Conservation (phyloP, 1,284 basidiomycete genomes). For the Afroboletus lepidellus region DNA sequence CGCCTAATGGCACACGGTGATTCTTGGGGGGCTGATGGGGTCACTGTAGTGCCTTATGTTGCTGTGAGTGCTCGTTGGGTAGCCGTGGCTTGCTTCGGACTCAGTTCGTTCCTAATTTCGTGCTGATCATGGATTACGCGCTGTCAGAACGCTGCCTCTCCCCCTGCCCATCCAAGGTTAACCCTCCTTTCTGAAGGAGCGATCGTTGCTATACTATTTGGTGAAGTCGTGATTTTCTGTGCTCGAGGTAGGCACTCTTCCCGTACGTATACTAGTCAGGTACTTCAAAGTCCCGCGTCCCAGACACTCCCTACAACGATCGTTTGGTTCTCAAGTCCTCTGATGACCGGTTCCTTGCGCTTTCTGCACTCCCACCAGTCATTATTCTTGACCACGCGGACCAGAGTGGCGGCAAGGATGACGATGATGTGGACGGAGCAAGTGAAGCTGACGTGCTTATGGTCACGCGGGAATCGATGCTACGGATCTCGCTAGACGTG, state of each 20-base stretch:
- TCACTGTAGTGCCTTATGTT: constrained; percentile 69
- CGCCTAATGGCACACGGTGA: constrained; percentile 38
- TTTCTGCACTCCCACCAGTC: constrained; percentile 48
- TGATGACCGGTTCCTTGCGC: constrained; percentile 66
- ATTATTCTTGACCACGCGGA: constrained; percentile 28
- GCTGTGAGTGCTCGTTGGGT: constrained; percentile 49
- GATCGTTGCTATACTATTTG: constrained; percentile 65
- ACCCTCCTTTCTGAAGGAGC: constrained; percentile 56
- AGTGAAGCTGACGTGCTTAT: constrained; percentile 55
- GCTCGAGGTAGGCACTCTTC: constrained; percentile 48
- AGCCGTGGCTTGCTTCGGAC: not conserved
- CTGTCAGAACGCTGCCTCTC: constrained; percentile 61
- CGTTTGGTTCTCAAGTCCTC: constrained; percentile 68
- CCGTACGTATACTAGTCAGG: not conserved
- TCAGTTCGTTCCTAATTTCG: not conserved
- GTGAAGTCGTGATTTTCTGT: constrained; percentile 73
- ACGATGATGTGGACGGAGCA: constrained; percentile 19
- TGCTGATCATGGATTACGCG: not conserved
- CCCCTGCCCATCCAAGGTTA: constrained; percentile 68
- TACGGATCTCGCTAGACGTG: constrained; percentile 61
- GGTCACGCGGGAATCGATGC: constrained; percentile 64
- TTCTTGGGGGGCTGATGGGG: constrained; percentile 31
- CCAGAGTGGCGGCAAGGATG: constrained; percentile 7
- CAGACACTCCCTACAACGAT: constrained; percentile 70
- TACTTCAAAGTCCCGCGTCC: not conserved